Evolutionary conservation across 2,329 filamentous ascomycete genomes (phyloP), one percentile per base, ranked within the genome.

Genomic region (Zarea fungicola): DNA sequence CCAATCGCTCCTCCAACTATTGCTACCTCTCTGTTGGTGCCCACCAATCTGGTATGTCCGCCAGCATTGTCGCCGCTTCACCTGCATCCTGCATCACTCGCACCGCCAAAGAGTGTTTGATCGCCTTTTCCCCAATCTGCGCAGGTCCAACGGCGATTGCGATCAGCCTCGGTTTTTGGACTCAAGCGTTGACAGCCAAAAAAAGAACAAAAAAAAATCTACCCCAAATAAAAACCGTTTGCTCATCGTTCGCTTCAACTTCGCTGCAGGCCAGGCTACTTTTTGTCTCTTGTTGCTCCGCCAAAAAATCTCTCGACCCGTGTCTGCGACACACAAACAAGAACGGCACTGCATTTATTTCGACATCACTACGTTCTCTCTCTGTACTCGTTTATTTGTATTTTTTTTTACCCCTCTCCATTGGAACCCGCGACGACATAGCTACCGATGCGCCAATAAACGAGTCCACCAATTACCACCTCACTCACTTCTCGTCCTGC

Each of bases 71-170:
- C 21, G 22, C 29, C n/a, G 23, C 43, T 26, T 46, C 34, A 31
- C 34, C 34, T 46, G 34, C 43, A 28, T 39, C 34, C 28, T 31
- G 34, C 43, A 46, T 25, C 43, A 46, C 39, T 46, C 43, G 25
- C 43, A 39, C 43, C 18, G 34, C 43, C 25, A 31, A 35, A 34
- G 18, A 35, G 34, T 39, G 43, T 46, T 46, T 19, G 34, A 25
- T 44, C 42, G 42, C 21, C 31, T 9, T 6, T 23, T 35, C 42
- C 18, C 25, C n/a, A 18, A 21, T 31, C 25, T 29, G 34, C 22
- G 25, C 26, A 28, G 16, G 16, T 14, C 16, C 7, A 3, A 23
- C 9, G 19, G 39, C n/a, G 18, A 21, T 29, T 31, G 34, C 43
- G 18, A 39, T 32, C 34, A 36, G 16, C 18, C 11, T 39, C 18